Evolutionary conservation across 2,329 filamentous ascomycete species (phyloP).

Genomic region (Colletotrichum euphorbiae): DNA sequence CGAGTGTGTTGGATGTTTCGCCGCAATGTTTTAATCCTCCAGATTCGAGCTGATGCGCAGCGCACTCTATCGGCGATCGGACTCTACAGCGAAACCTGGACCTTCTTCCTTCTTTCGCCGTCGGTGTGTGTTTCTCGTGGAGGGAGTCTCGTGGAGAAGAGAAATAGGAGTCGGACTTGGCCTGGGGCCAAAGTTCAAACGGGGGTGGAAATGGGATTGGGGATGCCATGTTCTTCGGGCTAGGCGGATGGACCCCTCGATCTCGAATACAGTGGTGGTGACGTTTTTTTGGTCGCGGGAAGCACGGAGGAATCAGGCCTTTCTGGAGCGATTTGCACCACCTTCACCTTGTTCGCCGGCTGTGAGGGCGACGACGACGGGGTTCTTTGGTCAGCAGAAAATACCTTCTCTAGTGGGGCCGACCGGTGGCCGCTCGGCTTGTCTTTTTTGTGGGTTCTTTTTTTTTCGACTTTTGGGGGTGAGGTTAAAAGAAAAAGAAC

Average conservation of each 20-base stretch:
- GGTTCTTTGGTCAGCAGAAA: constrained; percentile 6
- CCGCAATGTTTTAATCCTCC: neutral
- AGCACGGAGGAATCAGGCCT: constrained; percentile 21
- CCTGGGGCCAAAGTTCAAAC: too few relatives aligned
- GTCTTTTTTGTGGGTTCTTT: constrained; percentile 1
- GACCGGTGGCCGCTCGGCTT: constrained; percentile 25
- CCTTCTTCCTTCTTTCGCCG: neutral
- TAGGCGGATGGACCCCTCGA: neutral
- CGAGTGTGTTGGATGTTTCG: neutral
- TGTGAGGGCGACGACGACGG: too few relatives aligned
- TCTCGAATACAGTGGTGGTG: constrained; percentile 37
- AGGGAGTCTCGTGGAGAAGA: too few relatives aligned
- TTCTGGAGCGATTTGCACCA: neutral
- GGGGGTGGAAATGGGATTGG: too few relatives aligned
- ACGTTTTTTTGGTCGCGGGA: constrained; percentile 28
- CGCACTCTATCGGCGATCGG: constrained; percentile 29
- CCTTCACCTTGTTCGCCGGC: constrained; percentile 1
- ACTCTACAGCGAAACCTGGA: neutral
- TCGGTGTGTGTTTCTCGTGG: too few relatives aligned
- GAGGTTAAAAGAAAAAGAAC: neutral
- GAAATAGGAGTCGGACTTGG: too few relatives aligned
- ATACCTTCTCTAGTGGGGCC: constrained; percentile 30
- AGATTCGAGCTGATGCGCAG: constrained; percentile 1
- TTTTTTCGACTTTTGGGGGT: neutral
- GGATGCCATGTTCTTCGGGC: too few relatives aligned